A percentile compares a stretch with the other conserved stretches of the same genome.
Conservation (phyloP, 495 filamentous ascomycete species). For the Tuber brumale region DNA sequence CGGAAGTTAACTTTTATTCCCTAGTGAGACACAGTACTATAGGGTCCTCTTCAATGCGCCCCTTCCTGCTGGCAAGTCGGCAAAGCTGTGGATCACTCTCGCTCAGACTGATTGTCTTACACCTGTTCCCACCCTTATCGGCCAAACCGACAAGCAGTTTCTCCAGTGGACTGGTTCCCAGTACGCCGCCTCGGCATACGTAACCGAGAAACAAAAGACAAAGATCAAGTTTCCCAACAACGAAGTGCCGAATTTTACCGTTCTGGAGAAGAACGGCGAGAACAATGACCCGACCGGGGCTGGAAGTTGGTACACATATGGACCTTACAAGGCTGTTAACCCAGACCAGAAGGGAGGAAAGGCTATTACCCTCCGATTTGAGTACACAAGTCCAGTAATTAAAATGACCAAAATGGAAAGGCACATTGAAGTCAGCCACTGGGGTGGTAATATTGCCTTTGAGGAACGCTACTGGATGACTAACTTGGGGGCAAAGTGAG, state of each 20-base stretch:
- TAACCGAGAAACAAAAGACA: slow-evolving; percentile 86
- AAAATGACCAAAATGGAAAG: slow-evolving; percentile 71
- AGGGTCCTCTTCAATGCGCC: slow-evolving; percentile 67
- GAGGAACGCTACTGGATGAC: slow-evolving; percentile 88
- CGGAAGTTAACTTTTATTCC: slow-evolving; percentile 40
- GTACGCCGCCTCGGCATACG: slow-evolving; percentile 72
- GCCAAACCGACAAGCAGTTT: slow-evolving; percentile 76
- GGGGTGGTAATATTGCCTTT: slow-evolving; percentile 91
- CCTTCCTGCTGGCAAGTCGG: slow-evolving; percentile 65
- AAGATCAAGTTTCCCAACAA: slow-evolving; percentile 80
- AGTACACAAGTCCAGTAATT: slow-evolving; percentile 87
- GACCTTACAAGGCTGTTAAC: slow-evolving; percentile 70
- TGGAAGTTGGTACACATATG: slow-evolving; percentile 82
- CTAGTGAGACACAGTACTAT: slow-evolving; percentile 64
- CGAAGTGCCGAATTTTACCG: slow-evolving; percentile 78
- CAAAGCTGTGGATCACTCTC: slow-evolving; percentile 81
- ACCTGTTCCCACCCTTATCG: slow-evolving; percentile 73
- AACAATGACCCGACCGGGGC: slow-evolving; percentile 69
- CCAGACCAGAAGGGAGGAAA: slow-evolving; percentile 49
- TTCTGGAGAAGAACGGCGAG: slow-evolving; percentile 57
- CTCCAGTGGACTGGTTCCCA: slow-evolving; percentile 77
- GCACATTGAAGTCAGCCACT: slow-evolving; percentile 91
- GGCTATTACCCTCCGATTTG: slow-evolving; percentile 74
- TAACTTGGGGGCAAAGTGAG: slow-evolving; percentile 67
- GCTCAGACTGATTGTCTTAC: slow-evolving; percentile 64